A percentile compares a stretch with the other conserved stretches of the same genome.
Conservation (phyloP, 169 alveolate species). For the Plasmodium fragile region DNA sequence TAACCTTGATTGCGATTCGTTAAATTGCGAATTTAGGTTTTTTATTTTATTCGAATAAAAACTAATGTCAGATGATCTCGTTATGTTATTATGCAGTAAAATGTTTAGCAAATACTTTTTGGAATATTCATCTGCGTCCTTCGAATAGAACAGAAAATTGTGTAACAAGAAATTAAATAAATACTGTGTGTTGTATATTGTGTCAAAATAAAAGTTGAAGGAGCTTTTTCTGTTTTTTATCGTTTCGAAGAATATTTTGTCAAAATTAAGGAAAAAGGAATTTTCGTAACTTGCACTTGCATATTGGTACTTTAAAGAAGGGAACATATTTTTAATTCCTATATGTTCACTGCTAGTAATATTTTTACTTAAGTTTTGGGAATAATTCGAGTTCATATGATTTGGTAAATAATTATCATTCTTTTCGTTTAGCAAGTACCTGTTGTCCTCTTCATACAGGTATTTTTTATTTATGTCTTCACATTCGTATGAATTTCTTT, state of each 20-base stretch:
- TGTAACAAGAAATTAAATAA: conserved; percentile 75
- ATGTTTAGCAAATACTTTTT: conserved; percentile 72
- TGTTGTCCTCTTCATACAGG: conserved; percentile 71
- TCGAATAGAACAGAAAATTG: conserved; percentile 74
- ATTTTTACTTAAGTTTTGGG: conserved; percentile 36
- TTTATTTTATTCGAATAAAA: conserved; percentile 77
- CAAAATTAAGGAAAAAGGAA: conserved; percentile 73
- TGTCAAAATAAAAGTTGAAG: conserved; percentile 77
- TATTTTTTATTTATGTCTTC: conserved; percentile 73
- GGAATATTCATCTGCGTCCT: conserved; percentile 78
- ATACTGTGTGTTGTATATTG: conserved; percentile 74
- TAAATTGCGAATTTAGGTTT: conserved; percentile 73
- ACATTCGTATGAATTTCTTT: conserved; percentile 52
- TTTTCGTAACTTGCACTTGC: conserved; percentile 75
- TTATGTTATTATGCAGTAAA: conserved; percentile 74
- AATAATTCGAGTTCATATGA: conserved; percentile 56
- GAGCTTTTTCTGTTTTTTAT: conserved; percentile 76
- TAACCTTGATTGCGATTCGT: conserved; percentile 76
- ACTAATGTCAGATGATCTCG: conserved; percentile 76
- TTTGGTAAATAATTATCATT: conserved; percentile 73
- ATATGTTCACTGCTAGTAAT: conserved; percentile 50
- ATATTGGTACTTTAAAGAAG: conserved; percentile 58
- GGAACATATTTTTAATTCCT: conserved; percentile 45
- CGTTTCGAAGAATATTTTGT: conserved; percentile 76
- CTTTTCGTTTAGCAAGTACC: conserved; percentile 42